These are phyloP conservation scores for Agroathelia rolfsii DNA, from an alignment of 1,284 basidiomycete species.

Conservation along the genomic window DNA sequence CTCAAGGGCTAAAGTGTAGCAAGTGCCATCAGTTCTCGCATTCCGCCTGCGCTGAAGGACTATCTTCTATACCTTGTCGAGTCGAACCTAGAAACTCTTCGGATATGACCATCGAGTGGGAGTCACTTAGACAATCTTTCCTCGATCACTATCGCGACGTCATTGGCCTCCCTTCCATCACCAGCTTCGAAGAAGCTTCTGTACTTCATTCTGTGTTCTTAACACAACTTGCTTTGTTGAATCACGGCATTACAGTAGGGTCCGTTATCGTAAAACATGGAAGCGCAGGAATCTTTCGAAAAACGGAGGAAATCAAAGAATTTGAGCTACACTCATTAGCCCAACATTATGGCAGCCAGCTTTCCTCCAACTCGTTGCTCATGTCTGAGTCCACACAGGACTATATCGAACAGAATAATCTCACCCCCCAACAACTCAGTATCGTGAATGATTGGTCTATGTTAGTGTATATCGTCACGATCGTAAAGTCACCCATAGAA, in stretches of 20 bases:
- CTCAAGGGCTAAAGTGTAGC: slow-evolving; percentile 56
- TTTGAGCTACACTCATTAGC: slow-evolving; percentile 53
- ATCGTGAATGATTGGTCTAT: slow-evolving; percentile 62
- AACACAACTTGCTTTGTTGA: slow-evolving; percentile 56
- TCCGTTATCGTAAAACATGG: slow-evolving; percentile 38
- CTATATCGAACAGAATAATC: slow-evolving; percentile 38
- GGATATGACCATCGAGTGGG: slow-evolving; percentile 42
- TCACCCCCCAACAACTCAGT: slow-evolving; percentile 28
- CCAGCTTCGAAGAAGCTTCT: slow-evolving; percentile 62
- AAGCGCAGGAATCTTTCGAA: slow-evolving; percentile 19
- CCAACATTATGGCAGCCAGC: slow-evolving; percentile 38
- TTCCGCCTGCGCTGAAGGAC: slow-evolving; percentile 34
- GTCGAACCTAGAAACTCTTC: slow-evolving; percentile 28
- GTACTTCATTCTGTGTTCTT: slow-evolving; percentile 48
- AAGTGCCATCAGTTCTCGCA: slow-evolving; percentile 59
- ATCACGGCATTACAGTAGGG: slow-evolving; percentile 54
- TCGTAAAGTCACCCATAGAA: slow-evolving; percentile 38
- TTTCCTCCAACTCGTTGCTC: slow-evolving; percentile 30
- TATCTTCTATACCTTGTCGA: slow-evolving; percentile 27
- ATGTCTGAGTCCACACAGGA: slow-evolving; percentile 40
- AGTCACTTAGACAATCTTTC: slow-evolving; percentile 43
- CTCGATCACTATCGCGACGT: slow-evolving; percentile 38
- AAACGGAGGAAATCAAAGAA: slow-evolving; percentile 27
- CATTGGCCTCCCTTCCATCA: slow-evolving; percentile 30
- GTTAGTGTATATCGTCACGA: slow-evolving; percentile 48